These are phyloP conservation scores for Geranium brycei DNA, from an alignment of 345 rosid genomes.

Conservation along the genomic window DNA sequence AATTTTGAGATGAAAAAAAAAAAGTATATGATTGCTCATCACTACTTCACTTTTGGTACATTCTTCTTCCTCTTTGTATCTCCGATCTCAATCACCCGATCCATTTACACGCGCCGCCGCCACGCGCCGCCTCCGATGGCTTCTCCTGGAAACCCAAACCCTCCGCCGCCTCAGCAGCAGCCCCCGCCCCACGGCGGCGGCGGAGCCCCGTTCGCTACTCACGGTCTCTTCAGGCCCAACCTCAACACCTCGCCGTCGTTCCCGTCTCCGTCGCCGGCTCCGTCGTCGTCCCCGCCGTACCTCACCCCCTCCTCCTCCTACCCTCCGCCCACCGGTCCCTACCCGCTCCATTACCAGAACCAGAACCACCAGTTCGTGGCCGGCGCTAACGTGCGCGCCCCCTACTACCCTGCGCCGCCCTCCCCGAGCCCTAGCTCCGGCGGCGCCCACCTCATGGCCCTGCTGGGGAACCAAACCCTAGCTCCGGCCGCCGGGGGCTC, in stretches of 20 bases:
- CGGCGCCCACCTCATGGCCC: constrained; percentile 20
- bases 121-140: too few species aligned
- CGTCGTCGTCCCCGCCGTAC: constrained; percentile 8
- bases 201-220: constrained; percentile 15
- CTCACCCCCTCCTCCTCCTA: constrained; percentile 27
- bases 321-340: constrained; percentile 30
- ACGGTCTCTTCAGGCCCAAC: constrained; percentile 24
- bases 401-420: constrained; percentile 7
- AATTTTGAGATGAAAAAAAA: too few species aligned
- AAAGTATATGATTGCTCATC: too few species aligned
- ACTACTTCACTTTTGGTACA: too few species aligned
- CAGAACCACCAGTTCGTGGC: constrained; percentile 18
- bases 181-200: constrained; percentile 8
- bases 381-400: constrained; percentile 5
- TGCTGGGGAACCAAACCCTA: constrained; percentile 19
- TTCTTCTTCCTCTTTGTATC: too few species aligned
- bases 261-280: constrained; percentile 1
- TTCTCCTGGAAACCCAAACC: constrained; percentile 17
- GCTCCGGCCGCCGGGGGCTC: constrained; percentile 7
- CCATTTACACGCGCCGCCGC: too few species aligned
- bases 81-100: constrained; percentile 5
- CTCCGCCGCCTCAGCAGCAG: constrained; percentile 8
- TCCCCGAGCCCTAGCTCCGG: constrained; percentile 10
- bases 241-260: constrained; percentile 12
- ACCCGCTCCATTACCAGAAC: constrained; percentile 19